These are phyloP conservation scores for Thermochaetoides thermophila DNA, from an alignment of 495 filamentous ascomycete species.

Conservation along the genomic window DNA sequence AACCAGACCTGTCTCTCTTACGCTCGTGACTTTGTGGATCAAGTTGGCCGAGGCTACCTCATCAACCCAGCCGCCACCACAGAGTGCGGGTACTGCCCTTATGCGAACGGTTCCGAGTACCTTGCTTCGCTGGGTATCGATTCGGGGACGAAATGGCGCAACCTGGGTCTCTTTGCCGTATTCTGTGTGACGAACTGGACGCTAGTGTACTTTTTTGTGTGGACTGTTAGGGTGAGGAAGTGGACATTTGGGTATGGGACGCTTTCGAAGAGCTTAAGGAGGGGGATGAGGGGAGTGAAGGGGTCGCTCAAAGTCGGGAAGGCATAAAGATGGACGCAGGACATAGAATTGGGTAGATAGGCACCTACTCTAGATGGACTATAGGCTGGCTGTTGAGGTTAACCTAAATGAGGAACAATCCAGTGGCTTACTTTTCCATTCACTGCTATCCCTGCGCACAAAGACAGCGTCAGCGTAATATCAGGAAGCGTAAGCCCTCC, in stretches of 20 bases:
- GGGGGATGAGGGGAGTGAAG: slow-evolving; percentile 6
- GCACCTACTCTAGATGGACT: no score
- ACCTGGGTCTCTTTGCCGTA: slow-evolving; percentile 65
- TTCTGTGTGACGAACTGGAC: slow-evolving; percentile 66
- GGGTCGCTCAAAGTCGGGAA: slow-evolving; percentile 7
- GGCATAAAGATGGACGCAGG: no score
- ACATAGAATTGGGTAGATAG: no score
- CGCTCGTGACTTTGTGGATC: slow-evolving; percentile 33
- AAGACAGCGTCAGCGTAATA: no score
- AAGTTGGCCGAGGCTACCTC: slow-evolving; percentile 40
- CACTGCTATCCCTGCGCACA: no score
- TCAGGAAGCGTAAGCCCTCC: no score
- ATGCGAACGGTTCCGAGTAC: slow-evolving; percentile 49
- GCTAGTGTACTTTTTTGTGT: slow-evolving; percentile 77
- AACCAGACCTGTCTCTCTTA: slow-evolving; percentile 50
- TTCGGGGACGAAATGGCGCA: slow-evolving; percentile 46
- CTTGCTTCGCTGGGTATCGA: slow-evolving; percentile 51
- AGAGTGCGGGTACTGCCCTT: slow-evolving; percentile 67
- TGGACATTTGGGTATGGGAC: slow-evolving; percentile 57
- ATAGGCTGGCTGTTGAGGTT: no score
- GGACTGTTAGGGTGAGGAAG: slow-evolving; percentile 53
- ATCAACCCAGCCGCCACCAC: slow-evolving; percentile 38
- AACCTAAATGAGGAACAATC: no score
- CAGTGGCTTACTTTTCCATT: no score
- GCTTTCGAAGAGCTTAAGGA: slow-evolving; percentile 3